Evolutionary conservation across 768 basidiomycete genomes (phyloP).

Genomic region (Tulasnella calospora): DNA sequence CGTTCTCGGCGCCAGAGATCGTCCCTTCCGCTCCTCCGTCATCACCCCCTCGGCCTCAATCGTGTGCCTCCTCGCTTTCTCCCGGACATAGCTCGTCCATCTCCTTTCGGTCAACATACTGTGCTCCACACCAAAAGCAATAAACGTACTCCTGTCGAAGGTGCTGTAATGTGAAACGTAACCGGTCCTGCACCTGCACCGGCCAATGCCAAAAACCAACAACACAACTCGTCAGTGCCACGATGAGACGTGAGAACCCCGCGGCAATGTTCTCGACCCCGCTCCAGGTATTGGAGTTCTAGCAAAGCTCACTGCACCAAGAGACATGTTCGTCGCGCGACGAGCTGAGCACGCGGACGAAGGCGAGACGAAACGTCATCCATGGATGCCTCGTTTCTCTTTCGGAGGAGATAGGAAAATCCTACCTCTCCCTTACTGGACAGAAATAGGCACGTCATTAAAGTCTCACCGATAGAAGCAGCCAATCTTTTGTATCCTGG

Average conservation of each 20-base stretch:
- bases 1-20: not conserved
- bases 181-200: slow-evolving; percentile 61
- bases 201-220: not conserved
- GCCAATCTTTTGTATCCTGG: slow-evolving; percentile 62
- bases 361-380: slow-evolving; percentile 8
- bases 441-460: not conserved
- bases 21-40: not conserved
- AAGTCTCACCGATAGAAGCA: slow-evolving; percentile 55
- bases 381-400: not conserved
- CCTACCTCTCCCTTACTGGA: not conserved
- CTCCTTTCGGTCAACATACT: slow-evolving; percentile 59
- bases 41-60: slow-evolving; percentile 46
- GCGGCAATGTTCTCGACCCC: slow-evolving; percentile 5
- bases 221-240: not conserved
- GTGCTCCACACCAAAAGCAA: slow-evolving; percentile 86
- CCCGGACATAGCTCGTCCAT: slow-evolving; percentile 69
- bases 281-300: not conserved
- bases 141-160: slow-evolving; percentile 67
- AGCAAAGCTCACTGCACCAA: not conserved
- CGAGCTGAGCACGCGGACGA: not conserved
- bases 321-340: slow-evolving; percentile 1
- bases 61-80: slow-evolving; percentile 68
- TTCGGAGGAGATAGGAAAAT: not conserved
- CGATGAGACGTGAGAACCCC: slow-evolving; percentile 6
- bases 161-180: slow-evolving; percentile 63